phyloP scores from a whole-genome alignment of 192 early-diverging fungal genomes.

The Coemansia sp. region DNA sequence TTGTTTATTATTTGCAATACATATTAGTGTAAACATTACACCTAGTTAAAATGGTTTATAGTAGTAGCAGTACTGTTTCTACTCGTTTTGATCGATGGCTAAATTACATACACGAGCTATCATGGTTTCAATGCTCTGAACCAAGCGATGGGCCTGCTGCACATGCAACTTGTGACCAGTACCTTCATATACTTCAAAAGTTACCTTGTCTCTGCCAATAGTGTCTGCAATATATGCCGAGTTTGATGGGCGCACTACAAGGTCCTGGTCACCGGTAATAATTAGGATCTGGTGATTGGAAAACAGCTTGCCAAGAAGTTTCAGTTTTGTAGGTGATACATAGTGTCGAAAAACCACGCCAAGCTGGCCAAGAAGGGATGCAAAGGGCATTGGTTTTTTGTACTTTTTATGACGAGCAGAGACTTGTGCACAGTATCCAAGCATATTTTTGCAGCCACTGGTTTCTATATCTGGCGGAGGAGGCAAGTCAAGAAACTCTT shows the following conservation, averaged over 20 bases:
- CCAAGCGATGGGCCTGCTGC: slow-evolving; percentile 27
- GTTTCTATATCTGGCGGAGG: slow-evolving; percentile 27
- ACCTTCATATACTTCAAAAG: slow-evolving; percentile 33
- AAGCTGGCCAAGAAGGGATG: slow-evolving; percentile 33
- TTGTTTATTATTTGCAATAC: too few species aligned
- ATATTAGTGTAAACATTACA: too few species aligned
- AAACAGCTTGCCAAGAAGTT: slow-evolving; percentile 23
- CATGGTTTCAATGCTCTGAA: slow-evolving; percentile 29
- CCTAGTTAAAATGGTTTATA: too few species aligned
- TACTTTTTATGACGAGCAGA: slow-evolving; percentile 30
- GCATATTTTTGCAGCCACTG: slow-evolving; percentile 27
- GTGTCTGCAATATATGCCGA: slow-evolving; percentile 39
- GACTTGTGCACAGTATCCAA: slow-evolving; percentile 30
- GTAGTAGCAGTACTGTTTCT: too few species aligned
- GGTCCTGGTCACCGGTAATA: slow-evolving; percentile 40
- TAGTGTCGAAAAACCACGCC: slow-evolving; percentile 44
- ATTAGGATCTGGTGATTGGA: slow-evolving; percentile 44
- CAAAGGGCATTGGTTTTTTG: slow-evolving; percentile 38
- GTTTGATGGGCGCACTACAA: slow-evolving; percentile 39
- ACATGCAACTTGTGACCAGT: slow-evolving; percentile 33
- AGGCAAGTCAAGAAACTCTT: slow-evolving; percentile 33
- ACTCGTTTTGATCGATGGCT: too few species aligned
- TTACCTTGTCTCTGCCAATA: slow-evolving; percentile 39
- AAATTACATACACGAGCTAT: slow-evolving; percentile 16
- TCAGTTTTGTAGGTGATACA: slow-evolving; percentile 31